These are phyloP conservation scores for Phytophthora constricta DNA, from an alignment of 352 stramenopile species.

Conservation along the genomic window DNA sequence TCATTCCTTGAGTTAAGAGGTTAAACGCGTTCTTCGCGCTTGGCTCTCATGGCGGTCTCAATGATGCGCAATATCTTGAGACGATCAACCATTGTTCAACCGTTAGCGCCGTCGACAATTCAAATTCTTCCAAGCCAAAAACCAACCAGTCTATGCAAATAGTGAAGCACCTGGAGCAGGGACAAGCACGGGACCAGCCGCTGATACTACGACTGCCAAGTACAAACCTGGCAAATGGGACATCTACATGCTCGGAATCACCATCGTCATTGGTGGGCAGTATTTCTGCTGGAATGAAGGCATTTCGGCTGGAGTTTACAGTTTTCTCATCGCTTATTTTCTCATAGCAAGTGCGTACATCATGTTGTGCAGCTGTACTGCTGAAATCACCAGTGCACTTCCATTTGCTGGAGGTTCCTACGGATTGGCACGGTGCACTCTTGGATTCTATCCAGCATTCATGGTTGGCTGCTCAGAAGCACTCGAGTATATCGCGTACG, in stretches of 20 bases:
- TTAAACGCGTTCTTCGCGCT: too few relatives aligned
- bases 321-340: conserved; percentile 46
- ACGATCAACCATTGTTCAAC: too few relatives aligned
- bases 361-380: conserved; percentile 46
- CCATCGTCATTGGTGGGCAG: conserved; percentile 60
- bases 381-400: conserved; percentile 52
- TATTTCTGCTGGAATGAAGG: conserved; percentile 62
- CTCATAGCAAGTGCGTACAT: conserved; percentile 50
- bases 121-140: too few relatives aligned
- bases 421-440: conserved; percentile 44
- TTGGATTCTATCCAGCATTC: conserved; percentile 52
- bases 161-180: too few relatives aligned
- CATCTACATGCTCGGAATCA: conserved; percentile 59
- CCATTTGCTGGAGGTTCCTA: conserved; percentile 56
- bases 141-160: too few relatives aligned
- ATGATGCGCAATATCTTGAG: too few relatives aligned
- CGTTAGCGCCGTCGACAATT: too few relatives aligned
- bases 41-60: too few relatives aligned
- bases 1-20: too few relatives aligned
- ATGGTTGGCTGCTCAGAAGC: conserved; percentile 58
- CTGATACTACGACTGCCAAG: neutral
- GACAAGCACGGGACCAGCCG: neutral
- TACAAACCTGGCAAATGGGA: conserved; percentile 44
- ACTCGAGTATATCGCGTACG: conserved; percentile 58
- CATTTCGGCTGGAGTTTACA: conserved; percentile 46